phyloP scores from a whole-genome alignment of 2,329 filamentous ascomycete genomes.

The Neocatenulostroma microsporum region DNA sequence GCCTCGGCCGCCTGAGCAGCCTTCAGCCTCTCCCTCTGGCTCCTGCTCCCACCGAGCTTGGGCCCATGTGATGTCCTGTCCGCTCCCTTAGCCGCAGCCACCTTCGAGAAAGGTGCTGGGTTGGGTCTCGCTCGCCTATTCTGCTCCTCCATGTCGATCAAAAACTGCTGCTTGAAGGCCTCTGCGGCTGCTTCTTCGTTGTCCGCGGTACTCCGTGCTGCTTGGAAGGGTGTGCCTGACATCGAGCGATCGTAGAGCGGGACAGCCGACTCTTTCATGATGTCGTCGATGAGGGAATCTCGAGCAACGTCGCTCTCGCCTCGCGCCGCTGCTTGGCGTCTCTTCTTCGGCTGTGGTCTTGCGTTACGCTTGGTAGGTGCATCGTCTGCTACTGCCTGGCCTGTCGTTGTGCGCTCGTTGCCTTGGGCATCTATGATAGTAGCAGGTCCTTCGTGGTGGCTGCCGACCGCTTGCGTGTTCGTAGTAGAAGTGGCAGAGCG shows the following conservation, averaged over 20 bases:
- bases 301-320: constrained; percentile 25
- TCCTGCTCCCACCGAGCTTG: constrained; percentile 72
- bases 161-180: constrained; percentile 65
- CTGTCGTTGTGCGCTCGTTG: no score
- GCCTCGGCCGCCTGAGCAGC: constrained; percentile 45
- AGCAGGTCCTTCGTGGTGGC: no score
- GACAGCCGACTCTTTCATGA: constrained; percentile 25
- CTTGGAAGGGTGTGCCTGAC: not conserved
- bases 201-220: constrained; percentile 30
- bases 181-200: constrained; percentile 54
- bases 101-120: constrained; percentile 4
- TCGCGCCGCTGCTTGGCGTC: no score
- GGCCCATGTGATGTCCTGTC: constrained; percentile 49
- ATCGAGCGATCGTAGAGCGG: constrained; percentile 22
- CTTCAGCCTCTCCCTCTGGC: constrained; percentile 64
- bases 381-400: no score
- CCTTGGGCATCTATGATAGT: no score
- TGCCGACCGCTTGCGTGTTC: no score
- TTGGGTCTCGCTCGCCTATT: constrained; percentile 27
- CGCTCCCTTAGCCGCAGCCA: constrained; percentile 41
- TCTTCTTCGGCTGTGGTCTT: no score
- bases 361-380: no score
- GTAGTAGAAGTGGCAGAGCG: constrained; percentile 14
- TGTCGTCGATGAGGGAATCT: constrained; percentile 28
- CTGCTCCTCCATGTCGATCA: constrained; percentile 59